phyloP scores from a whole-genome alignment of 139 green algal genomes.

The Chlamydomonas sp. region DNA sequence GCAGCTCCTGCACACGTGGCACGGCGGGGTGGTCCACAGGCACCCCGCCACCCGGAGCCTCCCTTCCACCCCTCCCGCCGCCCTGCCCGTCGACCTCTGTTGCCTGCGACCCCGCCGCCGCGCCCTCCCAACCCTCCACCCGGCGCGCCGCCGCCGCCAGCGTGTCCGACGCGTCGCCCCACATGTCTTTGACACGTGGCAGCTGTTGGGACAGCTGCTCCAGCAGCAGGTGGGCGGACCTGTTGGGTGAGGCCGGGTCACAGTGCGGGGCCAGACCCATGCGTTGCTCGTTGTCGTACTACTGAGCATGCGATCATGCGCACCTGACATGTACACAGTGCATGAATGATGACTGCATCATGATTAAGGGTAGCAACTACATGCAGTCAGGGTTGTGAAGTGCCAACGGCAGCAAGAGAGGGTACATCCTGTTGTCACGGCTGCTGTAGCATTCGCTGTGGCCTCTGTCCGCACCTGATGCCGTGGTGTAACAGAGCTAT shows the following conservation, averaged over 20 bases:
- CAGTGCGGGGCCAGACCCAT: not conserved
- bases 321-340: not conserved
- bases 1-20: not conserved
- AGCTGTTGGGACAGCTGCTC: constrained; percentile 18
- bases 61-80: not conserved
- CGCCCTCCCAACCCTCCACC: not conserved
- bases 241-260: not conserved
- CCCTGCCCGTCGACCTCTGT: not conserved
- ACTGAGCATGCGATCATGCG: not conserved
- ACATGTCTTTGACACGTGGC: constrained; percentile 4
- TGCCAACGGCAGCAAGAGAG: not conserved
- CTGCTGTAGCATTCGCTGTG: not conserved
- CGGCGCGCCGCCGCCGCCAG: not conserved
- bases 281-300: not conserved
- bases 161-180: constrained; percentile 15
- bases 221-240: constrained; percentile 30
- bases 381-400: not conserved
- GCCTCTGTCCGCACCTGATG: not conserved
- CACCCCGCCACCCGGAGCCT: not conserved
- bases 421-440: not conserved
- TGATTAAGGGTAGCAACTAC: too few species aligned
- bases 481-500: constrained; percentile 7
- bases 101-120: not conserved
- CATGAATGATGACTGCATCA: too few species aligned
- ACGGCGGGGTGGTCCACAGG: not conserved